phyloP scores from a whole-genome alignment of 2,329 filamentous ascomycete species.

The Aspergillus terreus region DNA sequence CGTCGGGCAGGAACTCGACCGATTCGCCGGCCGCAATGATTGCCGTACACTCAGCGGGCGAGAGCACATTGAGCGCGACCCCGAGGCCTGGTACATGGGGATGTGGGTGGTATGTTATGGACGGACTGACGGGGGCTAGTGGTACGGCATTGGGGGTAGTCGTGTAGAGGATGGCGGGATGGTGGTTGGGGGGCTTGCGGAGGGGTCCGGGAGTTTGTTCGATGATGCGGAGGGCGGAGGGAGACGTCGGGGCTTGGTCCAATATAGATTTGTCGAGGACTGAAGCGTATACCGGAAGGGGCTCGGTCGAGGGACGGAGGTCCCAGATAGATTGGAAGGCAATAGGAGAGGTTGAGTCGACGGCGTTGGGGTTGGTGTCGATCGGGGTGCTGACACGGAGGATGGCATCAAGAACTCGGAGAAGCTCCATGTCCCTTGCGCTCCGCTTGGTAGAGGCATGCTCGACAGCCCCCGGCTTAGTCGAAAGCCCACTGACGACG shows the following conservation, averaged over 20 bases:
- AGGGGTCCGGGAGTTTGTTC: constrained; percentile 58
- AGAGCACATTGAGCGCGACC: constrained; percentile 59
- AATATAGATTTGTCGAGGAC: constrained; percentile 59
- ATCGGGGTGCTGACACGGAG: constrained; percentile 61
- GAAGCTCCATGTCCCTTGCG: constrained; percentile 51
- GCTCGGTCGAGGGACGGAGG: constrained; percentile 44
- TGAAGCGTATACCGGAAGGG: constrained; percentile 51
- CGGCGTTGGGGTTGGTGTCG: constrained; percentile 40
- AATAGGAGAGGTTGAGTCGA: constrained; percentile 47
- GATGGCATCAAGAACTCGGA: constrained; percentile 62
- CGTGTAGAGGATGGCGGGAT: constrained; percentile 63
- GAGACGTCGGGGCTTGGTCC: constrained; percentile 22
- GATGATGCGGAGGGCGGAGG: constrained; percentile 51
- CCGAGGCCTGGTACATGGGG: constrained; percentile 61
- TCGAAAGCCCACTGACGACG: constrained; percentile 63
- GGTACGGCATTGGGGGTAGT: constrained; percentile 56
- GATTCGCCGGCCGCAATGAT: constrained; percentile 66
- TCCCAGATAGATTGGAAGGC: constrained; percentile 61
- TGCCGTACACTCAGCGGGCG: constrained; percentile 58
- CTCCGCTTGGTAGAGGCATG: constrained; percentile 15
- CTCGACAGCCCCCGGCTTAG: constrained; percentile 46
- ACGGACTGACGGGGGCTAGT: constrained; percentile 44
- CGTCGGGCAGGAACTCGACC: constrained; percentile 64
- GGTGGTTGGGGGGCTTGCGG: constrained; percentile 65
- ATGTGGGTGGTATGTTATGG: constrained; percentile 56